phyloP scores from a whole-genome alignment of 2,329 filamentous ascomycete genomes.

The Penicillium sp. region DNA sequence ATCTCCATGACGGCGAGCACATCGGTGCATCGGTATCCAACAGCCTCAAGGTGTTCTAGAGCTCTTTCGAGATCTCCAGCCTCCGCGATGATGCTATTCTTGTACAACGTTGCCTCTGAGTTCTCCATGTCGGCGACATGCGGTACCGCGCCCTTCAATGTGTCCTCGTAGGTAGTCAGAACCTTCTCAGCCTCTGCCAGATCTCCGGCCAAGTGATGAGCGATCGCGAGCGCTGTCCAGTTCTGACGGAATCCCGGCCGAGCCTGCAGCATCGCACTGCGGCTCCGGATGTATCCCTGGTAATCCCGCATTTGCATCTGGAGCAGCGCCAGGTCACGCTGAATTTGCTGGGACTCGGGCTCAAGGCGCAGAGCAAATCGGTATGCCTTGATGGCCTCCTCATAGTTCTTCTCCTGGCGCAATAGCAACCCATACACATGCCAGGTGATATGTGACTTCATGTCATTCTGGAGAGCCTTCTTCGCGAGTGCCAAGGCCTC shows the following conservation, averaged over 20 bases:
- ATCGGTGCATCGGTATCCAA: slow-evolving; percentile 75
- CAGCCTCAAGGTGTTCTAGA: slow-evolving; percentile 76
- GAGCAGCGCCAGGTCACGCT: slow-evolving; percentile 85
- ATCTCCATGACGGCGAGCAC: slow-evolving; percentile 80
- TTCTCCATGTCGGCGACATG: slow-evolving; percentile 80
- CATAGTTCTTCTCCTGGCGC: slow-evolving; percentile 92
- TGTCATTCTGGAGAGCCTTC: slow-evolving; percentile 86
- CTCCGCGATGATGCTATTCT: slow-evolving; percentile 91
- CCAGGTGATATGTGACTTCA: slow-evolving; percentile 99
- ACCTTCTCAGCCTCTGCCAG: slow-evolving; percentile 83
- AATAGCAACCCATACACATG: slow-evolving; percentile 96
- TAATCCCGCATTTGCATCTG: slow-evolving; percentile 98
- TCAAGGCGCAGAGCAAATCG: slow-evolving; percentile 91
- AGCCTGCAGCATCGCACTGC: slow-evolving; percentile 80
- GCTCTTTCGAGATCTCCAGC: slow-evolving; percentile 77
- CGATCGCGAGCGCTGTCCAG: slow-evolving; percentile 96
- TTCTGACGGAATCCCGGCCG: slow-evolving; percentile 80
- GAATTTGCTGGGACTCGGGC: slow-evolving; percentile 90
- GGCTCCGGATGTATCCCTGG: slow-evolving; percentile 84
- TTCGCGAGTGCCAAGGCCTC: slow-evolving; percentile 94
- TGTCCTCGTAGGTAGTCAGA: slow-evolving; percentile 87
- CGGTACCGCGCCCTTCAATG: slow-evolving; percentile 73
- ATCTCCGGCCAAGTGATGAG: slow-evolving; percentile 85
- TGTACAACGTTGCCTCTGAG: slow-evolving; percentile 90
- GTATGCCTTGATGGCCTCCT: slow-evolving; percentile 98